Percentiles rank a stretch among this genome's conserved stretches.
Conservation (phyloP, 305 asterid genomes). For the Fraxinus velutina region DNA sequence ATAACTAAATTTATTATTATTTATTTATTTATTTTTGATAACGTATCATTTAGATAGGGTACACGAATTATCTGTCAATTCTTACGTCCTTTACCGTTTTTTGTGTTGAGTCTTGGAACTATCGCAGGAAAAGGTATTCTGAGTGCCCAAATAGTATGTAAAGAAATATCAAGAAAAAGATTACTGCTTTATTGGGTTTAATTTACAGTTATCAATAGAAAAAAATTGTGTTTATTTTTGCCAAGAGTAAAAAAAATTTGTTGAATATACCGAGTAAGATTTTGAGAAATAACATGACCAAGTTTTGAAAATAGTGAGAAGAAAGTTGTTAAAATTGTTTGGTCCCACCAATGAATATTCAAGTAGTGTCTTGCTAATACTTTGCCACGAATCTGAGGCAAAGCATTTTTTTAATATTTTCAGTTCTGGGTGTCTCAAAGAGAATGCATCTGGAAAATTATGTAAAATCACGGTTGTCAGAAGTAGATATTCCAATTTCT, state of each 20-base stretch:
- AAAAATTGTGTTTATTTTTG: background rate
- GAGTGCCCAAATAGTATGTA: background rate
- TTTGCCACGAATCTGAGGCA: slow-evolving; percentile 27
- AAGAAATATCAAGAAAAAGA: background rate
- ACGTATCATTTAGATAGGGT: background rate
- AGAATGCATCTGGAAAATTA: background rate
- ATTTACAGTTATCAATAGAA: background rate
- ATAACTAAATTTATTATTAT: no score
- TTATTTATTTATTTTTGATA: no score
- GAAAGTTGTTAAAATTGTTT: background rate
- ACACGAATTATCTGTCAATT: background rate
- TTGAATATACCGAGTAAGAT: background rate
- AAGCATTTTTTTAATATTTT: slow-evolving; percentile 1
- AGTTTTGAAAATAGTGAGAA: background rate
- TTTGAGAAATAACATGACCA: background rate
- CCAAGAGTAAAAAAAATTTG: background rate
- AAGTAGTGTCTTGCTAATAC: slow-evolving; percentile 25
- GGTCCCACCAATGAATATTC: slow-evolving; percentile 32
- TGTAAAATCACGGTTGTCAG: slow-evolving; percentile 1
- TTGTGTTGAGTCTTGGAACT: background rate
- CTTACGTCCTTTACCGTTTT: background rate
- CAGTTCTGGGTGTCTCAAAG: background rate
- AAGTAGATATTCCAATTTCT: background rate
- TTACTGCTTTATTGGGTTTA: background rate
- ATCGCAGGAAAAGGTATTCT: background rate